These are phyloP conservation scores for Pugionium cornutum DNA, from an alignment of 345 rosid species.

Conservation along the genomic window DNA sequence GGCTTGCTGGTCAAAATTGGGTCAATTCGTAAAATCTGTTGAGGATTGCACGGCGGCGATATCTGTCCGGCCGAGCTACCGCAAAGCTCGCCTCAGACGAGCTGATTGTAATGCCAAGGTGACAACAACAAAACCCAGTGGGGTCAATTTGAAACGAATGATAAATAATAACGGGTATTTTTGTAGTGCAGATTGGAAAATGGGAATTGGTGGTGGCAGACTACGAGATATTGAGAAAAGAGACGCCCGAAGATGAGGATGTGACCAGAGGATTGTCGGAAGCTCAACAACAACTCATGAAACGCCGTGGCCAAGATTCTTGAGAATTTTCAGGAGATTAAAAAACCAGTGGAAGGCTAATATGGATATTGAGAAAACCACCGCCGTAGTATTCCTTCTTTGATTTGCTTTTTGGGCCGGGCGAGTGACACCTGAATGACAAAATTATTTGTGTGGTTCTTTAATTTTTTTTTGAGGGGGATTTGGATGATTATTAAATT, in stretches of 20 bases:
- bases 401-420: constrained; percentile 10
- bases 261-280: constrained; percentile 53
- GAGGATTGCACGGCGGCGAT: constrained; percentile 83
- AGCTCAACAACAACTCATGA: constrained; percentile 53
- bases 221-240: constrained; percentile 60
- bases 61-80: constrained; percentile 56
- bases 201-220: constrained; percentile 74
- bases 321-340: not conserved
- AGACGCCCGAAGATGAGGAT: constrained; percentile 69
- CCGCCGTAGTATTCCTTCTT: not conserved
- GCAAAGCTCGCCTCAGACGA: constrained; percentile 84
- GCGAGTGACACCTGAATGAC: constrained; percentile 21
- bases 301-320: constrained; percentile 42
- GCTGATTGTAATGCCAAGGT: constrained; percentile 86
- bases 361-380: not conserved
- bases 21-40: constrained; percentile 59
- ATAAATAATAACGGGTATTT: not conserved
- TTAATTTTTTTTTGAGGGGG: constrained; percentile 16
- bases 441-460: constrained; percentile 26
- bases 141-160: not conserved
- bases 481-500: constrained; percentile 17
- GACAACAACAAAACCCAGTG: not conserved
- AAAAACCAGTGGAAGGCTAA: not conserved
- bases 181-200: constrained; percentile 52
- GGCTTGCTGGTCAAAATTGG: constrained; percentile 66